phyloP scores from a whole-genome alignment of 768 basidiomycete species.

The Russula virescens region DNA sequence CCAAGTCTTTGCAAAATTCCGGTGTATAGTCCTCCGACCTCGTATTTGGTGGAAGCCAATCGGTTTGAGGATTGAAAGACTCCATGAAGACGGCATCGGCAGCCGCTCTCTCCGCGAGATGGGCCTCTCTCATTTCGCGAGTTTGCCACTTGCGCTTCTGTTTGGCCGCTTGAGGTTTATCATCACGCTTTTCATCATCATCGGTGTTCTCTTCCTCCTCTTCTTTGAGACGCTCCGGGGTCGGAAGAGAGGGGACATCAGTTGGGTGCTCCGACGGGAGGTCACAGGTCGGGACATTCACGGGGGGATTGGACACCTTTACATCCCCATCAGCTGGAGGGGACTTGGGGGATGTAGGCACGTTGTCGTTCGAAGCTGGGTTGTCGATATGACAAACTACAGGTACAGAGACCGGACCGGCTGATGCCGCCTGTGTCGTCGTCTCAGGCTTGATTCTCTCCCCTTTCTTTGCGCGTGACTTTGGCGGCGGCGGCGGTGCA shows the following conservation, averaged over 20 bases:
- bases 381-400: neutral
- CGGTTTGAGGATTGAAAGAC: slow-evolving; percentile 60
- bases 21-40: slow-evolving; percentile 72
- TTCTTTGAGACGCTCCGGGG: slow-evolving; percentile 24
- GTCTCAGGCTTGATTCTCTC: slow-evolving; percentile 35
- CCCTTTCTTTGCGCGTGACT: slow-evolving; percentile 40
- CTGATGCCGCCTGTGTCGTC: slow-evolving; percentile 40
- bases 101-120: slow-evolving; percentile 41
- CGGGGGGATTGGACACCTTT: neutral
- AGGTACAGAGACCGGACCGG: slow-evolving; percentile 14
- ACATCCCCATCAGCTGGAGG: slow-evolving; percentile 3
- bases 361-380: neutral
- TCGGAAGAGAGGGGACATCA: slow-evolving; percentile 2
- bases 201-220: slow-evolving; percentile 23
- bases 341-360: slow-evolving; percentile 1
- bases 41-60: slow-evolving; percentile 80
- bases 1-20: slow-evolving; percentile 82
- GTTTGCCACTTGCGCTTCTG: slow-evolving; percentile 39
- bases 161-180: slow-evolving; percentile 34
- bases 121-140: slow-evolving; percentile 42
- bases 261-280: neutral
- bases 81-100: slow-evolving; percentile 55
- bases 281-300: neutral
- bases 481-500: slow-evolving; percentile 32
- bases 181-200: slow-evolving; percentile 25